These are phyloP conservation scores for Narthecium ossifragum DNA, from an alignment of 106 monocot species.

Conservation along the genomic window DNA sequence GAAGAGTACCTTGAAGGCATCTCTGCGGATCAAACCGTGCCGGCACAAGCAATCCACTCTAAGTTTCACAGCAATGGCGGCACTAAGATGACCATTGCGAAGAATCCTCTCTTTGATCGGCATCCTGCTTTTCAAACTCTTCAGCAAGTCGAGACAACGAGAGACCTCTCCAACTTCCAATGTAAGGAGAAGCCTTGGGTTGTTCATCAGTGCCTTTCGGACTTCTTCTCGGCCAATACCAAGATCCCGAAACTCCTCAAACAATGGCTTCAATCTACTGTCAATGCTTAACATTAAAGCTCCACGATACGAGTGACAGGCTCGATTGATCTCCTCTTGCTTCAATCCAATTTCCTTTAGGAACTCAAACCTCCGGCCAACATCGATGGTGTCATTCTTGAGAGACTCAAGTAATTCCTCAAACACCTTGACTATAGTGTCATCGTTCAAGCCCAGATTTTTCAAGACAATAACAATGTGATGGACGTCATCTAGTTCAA, in stretches of 20 bases:
- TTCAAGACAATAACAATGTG: slow-evolving; percentile 15
- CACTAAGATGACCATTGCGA: slow-evolving; percentile 30
- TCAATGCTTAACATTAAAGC: slow-evolving; percentile 24
- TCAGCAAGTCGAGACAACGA: slow-evolving; percentile 35
- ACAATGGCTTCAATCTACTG: slow-evolving; percentile 44
- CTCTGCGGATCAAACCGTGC: slow-evolving; percentile 66
- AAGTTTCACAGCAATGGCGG: slow-evolving; percentile 43
- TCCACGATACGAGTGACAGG: slow-evolving; percentile 31
- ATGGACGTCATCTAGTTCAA: slow-evolving; percentile 23
- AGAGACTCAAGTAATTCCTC: slow-evolving; percentile 24
- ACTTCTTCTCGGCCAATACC: slow-evolving; percentile 28
- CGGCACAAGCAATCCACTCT: slow-evolving; percentile 58
- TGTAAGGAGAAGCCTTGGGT: slow-evolving; percentile 36
- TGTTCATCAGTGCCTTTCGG: slow-evolving; percentile 20
- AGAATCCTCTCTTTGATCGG: slow-evolving; percentile 57
- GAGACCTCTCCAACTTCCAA: slow-evolving; percentile 72
- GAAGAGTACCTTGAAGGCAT: slow-evolving; percentile 60
- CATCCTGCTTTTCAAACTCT: slow-evolving; percentile 57
- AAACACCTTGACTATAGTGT: slow-evolving; percentile 28
- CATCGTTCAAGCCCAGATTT: slow-evolving; percentile 30
- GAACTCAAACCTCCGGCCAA: slow-evolving; percentile 24
- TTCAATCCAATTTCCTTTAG: slow-evolving; percentile 25
- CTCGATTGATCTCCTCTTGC: slow-evolving; percentile 29
- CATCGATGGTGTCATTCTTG: slow-evolving; percentile 13
- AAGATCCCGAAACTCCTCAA: slow-evolving; percentile 45